Base-by-base conservation (phyloP, 2,329 filamentous ascomycete genomes). In the Trichoderma semiorbis region DNA sequence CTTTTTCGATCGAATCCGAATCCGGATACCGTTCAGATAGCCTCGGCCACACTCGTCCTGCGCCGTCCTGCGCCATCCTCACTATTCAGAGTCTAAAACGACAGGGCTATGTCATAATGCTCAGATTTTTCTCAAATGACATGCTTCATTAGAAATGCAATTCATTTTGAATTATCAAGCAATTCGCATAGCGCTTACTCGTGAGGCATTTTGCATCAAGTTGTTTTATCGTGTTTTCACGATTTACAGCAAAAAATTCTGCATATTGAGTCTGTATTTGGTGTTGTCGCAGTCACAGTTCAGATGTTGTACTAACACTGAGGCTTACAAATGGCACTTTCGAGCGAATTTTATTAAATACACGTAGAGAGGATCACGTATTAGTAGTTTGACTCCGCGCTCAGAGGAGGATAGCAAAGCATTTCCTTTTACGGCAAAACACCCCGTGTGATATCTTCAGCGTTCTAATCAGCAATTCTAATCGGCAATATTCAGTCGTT, bases 91-190 rank as follows among this genome's bases (percentile, higher is more conserved):
- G 60, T 58, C 60, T 70, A 70, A 70, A 70, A 55, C 47, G 60
- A 70, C 68, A 70, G 68, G 68, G 68, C 68, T 58, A 70, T 70
- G 68, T 70, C 68, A 70, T 70, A 65, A 57, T 64, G 60, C 8
- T 58, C 43, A 63, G 61, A 43, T 28, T 43, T 65, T 32, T 36
- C 26, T 18, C 60, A 57, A 47, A 28, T 21, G 24, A 47, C 34
- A 43, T 26, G 26, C 14, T 30, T 26, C 14, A 70, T 70, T 70
- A 70, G 36, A 70, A 70, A 70, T 70, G 30, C 32, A 47, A 47
- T n/a, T 5, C 8, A 34, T 24, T 55, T 61, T 24, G 36, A 63
- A 55, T 50, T 70, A 62, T 57, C 60, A 60, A 57, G 24, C 39
- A 57, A 12, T 32, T 32, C 7, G 11, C 1, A 26, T 55, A 30